Percentiles rank a stretch among this genome's conserved stretches.
Evolutionary conservation across 495 filamentous ascomycete genomes (phyloP).

Genomic region (Articulospora tetracladia): DNA sequence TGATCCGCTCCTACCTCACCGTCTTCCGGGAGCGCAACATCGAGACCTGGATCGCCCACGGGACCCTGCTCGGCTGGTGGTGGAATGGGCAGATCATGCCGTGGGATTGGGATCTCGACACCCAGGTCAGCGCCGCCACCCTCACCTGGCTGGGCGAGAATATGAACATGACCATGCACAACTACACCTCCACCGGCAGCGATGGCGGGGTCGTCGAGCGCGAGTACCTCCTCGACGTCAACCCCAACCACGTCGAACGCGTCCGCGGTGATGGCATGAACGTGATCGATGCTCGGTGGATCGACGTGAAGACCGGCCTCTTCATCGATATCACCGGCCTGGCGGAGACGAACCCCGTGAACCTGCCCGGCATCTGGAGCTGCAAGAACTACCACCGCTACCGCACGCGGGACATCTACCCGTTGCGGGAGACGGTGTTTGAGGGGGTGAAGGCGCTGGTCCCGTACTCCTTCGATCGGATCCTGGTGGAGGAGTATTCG

Average conservation of each 20-base stretch:
- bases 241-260: slow-evolving; percentile 60
- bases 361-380: slow-evolving; percentile 61
- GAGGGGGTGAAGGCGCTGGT: slow-evolving; percentile 73
- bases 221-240: slow-evolving; percentile 73
- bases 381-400: slow-evolving; percentile 84
- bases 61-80: slow-evolving; percentile 86
- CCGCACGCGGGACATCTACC: slow-evolving; percentile 66
- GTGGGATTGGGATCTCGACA: slow-evolving; percentile 89
- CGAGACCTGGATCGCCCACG: slow-evolving; percentile 87
- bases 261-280: slow-evolving; percentile 65
- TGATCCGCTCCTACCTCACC: slow-evolving; percentile 71
- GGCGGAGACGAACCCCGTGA: slow-evolving; percentile 58
- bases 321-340: slow-evolving; percentile 89
- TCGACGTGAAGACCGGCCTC: slow-evolving; percentile 71
- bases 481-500: slow-evolving; percentile 76
- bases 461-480: slow-evolving; percentile 68
- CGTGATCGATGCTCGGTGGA: slow-evolving; percentile 83
- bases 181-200: slow-evolving; percentile 37
- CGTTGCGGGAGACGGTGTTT: slow-evolving; percentile 71
- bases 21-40: slow-evolving; percentile 58
- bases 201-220: slow-evolving; percentile 36
- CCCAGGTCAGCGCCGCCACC: slow-evolving; percentile 65
- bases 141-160: slow-evolving; percentile 56
- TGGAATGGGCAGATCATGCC: slow-evolving; percentile 83
- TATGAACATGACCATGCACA: slow-evolving; percentile 62